A percentile compares a stretch with the other conserved stretches of the same genome.
Conservation (phyloP, 1,284 basidiomycete species). For the Melanopsichium pennsylvanicum region DNA sequence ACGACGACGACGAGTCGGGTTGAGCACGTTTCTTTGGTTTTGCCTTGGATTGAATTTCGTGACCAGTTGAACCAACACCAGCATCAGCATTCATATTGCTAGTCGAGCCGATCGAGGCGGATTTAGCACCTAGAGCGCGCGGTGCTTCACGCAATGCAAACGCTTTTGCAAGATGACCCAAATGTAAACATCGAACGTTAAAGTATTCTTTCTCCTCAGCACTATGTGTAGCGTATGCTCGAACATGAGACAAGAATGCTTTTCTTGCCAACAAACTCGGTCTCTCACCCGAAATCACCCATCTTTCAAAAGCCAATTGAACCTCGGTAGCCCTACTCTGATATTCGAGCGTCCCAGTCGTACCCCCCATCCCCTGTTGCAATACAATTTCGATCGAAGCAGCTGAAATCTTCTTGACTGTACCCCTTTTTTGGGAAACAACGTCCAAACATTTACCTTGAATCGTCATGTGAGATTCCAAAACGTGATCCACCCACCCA, state of each 20-base stretch:
- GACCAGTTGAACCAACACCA: no score
- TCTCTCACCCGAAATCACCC: slow-evolving; percentile 83
- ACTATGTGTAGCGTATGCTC: slow-evolving; percentile 97
- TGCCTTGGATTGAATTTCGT: no score
- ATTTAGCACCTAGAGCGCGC: slow-evolving; percentile 69
- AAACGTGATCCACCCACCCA: slow-evolving; percentile 87
- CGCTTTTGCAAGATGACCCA: slow-evolving; percentile 94
- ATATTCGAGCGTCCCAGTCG: slow-evolving; percentile 71
- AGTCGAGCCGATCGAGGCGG: slow-evolving; percentile 14
- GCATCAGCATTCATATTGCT: no score
- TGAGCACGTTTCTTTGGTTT: slow-evolving; percentile 3
- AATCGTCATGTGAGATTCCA: slow-evolving; percentile 38
- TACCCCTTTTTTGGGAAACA: slow-evolving; percentile 12
- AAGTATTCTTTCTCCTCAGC: slow-evolving; percentile 93
- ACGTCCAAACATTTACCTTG: slow-evolving; percentile 7
- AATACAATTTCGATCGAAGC: slow-evolving; percentile 46
- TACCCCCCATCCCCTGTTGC: slow-evolving; percentile 79
- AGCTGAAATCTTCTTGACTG: slow-evolving; percentile 22
- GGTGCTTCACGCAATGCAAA: slow-evolving; percentile 96
- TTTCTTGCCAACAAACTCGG: slow-evolving; percentile 79
- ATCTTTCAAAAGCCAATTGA: slow-evolving; percentile 91
- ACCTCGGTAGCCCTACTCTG: slow-evolving; percentile 94
- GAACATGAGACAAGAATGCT: slow-evolving; percentile 89
- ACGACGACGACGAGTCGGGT: background rate
- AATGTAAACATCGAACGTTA: slow-evolving; percentile 89